These are phyloP conservation scores for Yamadazyma diospyri DNA, from an alignment of 1,139 yeast genomes.

Conservation along the genomic window DNA sequence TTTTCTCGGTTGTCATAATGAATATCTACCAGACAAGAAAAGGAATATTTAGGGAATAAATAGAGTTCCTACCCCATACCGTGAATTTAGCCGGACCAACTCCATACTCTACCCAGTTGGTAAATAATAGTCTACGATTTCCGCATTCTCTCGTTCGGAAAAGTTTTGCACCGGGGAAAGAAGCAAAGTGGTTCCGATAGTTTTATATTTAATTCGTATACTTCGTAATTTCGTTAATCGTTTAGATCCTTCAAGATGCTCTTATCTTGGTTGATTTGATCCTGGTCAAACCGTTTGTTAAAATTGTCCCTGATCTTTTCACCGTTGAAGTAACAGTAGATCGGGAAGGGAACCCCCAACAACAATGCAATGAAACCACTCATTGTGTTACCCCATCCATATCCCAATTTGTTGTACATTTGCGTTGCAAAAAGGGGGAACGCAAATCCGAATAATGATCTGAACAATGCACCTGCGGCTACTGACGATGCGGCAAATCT, in stretches of 20 bases:
- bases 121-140: slow-evolving; percentile 2
- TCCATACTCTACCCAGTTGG: slow-evolving; percentile 1
- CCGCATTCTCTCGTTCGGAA: neutral
- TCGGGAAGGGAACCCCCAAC: slow-evolving; percentile 44
- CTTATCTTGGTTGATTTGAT: slow-evolving; percentile 32
- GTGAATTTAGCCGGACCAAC: slow-evolving; percentile 3
- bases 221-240: neutral
- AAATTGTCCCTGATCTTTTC: slow-evolving; percentile 37
- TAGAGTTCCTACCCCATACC: neutral
- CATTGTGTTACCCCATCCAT: slow-evolving; percentile 48
- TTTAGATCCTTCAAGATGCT: slow-evolving; percentile 29
- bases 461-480: slow-evolving; percentile 47
- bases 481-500: slow-evolving; percentile 43
- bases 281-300: slow-evolving; percentile 30
- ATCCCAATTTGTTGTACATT: slow-evolving; percentile 37
- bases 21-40: too few relatives aligned
- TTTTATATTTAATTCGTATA: neutral
- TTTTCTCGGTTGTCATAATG: slow-evolving; percentile 1
- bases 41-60: neutral
- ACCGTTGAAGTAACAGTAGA: slow-evolving; percentile 39
- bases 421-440: slow-evolving; percentile 41
- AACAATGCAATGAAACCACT: slow-evolving; percentile 38
- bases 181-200: too few relatives aligned
- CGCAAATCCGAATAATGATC: slow-evolving; percentile 41
- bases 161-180: too few relatives aligned